Conservation (phyloP, 345 rosid genomes). For the Acer campestre region DNA sequence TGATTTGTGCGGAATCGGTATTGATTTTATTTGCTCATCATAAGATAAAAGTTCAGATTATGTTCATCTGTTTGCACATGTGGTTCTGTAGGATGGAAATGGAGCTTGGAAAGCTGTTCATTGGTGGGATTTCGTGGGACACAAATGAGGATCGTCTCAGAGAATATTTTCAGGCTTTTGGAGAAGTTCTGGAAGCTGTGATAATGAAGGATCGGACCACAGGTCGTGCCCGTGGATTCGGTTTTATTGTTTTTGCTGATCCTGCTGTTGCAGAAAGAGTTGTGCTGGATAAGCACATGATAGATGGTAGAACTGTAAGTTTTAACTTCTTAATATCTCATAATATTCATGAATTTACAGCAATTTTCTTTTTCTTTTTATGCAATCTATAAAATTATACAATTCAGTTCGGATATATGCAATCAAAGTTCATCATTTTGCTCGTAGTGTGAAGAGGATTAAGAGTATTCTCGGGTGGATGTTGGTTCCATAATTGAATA, state of each 20-base stretch:
- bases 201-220: constrained; percentile 95
- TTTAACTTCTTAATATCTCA: constrained; percentile 10
- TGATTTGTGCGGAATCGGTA: constrained; percentile 1
- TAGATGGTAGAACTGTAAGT: constrained; percentile 89
- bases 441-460: background rate
- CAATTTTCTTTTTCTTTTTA: constrained; percentile 9
- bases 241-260: constrained; percentile 83
- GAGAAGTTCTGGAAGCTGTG: constrained; percentile 83
- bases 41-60: background rate
- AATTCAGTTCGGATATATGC: background rate
- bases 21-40: background rate
- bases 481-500: background rate
- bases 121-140: constrained; percentile 98
- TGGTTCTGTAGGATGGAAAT: constrained; percentile 60
- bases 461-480: background rate
- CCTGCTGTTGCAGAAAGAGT: constrained; percentile 82
- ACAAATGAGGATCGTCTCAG: constrained; percentile 87
- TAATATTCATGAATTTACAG: constrained; percentile 13
- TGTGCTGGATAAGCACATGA: constrained; percentile 68
- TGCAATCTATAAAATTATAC: background rate
- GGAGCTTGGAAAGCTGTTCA: constrained; percentile 87
- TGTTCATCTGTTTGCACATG: constrained; percentile 4
- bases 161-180: constrained; percentile 77
- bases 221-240: constrained; percentile 95
- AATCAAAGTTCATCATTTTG: background rate